These are phyloP conservation scores for Xylaria polymorpha DNA, from an alignment of 2,329 filamentous ascomycete genomes.

Conservation along the genomic window DNA sequence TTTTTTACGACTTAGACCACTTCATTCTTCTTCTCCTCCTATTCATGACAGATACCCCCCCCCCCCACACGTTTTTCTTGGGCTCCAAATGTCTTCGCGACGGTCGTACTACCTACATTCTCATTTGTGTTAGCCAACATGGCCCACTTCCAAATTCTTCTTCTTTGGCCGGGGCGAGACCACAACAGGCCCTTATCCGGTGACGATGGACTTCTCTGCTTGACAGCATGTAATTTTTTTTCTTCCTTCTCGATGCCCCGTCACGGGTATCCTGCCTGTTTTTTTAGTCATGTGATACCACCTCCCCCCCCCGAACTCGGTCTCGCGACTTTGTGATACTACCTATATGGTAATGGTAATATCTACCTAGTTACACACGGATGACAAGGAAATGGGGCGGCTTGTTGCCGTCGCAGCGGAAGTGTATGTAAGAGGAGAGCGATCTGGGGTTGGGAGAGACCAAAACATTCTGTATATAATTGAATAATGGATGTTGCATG, in stretches of 20 bases:
- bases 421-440: constrained; percentile 29
- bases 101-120: constrained; percentile 41
- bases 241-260: constrained; percentile 33
- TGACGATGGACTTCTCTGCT: constrained; percentile 34
- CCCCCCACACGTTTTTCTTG: constrained; percentile 39
- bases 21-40: constrained; percentile 38
- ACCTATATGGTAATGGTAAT: constrained; percentile 4
- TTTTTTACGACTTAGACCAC: constrained; percentile 23
- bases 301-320: constrained; percentile 8
- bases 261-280: constrained; percentile 13
- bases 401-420: background rate
- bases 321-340: constrained; percentile 27
- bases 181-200: constrained; percentile 26
- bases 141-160: constrained; percentile 24
- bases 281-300: constrained; percentile 31
- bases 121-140: constrained; percentile 42
- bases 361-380: background rate
- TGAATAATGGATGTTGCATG: constrained; percentile 32
- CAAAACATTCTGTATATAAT: constrained; percentile 37
- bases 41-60: constrained; percentile 48
- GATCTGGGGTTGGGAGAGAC: constrained; percentile 11
- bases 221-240: constrained; percentile 41
- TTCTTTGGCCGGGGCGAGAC: constrained; percentile 22
- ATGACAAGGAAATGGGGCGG: background rate
- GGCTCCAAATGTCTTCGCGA: constrained; percentile 36